Evolutionary conservation across 495 filamentous ascomycete species (phyloP), one percentile per base, ranked within the genome.

Genomic region (Talaromyces proteolyticus): DNA sequence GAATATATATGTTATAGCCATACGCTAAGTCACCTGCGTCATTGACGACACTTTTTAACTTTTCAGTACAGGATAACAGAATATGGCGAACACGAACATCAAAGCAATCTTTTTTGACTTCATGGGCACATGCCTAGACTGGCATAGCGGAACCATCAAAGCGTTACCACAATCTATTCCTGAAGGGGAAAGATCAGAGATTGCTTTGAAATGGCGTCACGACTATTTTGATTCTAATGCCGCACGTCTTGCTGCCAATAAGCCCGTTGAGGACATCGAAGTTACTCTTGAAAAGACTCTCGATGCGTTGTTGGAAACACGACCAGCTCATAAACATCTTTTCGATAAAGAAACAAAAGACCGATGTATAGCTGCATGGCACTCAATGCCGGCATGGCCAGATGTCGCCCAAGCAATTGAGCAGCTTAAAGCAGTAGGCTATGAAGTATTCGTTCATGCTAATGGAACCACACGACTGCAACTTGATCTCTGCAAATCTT

Each of bases 391-490:
- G 4, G 64, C 72, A 10, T 81, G 76, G 76, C 63, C 70, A 0
- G 75, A 79, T 11, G 68, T 75, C 3, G 39, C 47, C 1, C 12
- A 49, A 14, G 68, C 69, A n/a, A 59, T 72, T 10, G 24, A 50
- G 6, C 50, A 51, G 18, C 44, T 72, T 6, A 57, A 55, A 16
- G 53, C 54, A 11, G 37, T 51, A 1, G 62, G 58, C 17, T 57
- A 60, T 11, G 66, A 69, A 41, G 60, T 62, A 0, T 70, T 76
- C 21, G 75, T 80, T 19, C 67, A 74, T 41, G 75, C 77, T n/a
- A 81, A 81, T 50, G 77, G 76, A 0, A 76, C 73, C 2, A 76
- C 75, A 23, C 67, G 77, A 41, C 62, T 80, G 21, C 78, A 80
- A 57, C 69, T 81, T 14, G 73, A 79, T 55, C 57, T 80, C 5